Evolutionary conservation across 257 asterid genomes (phyloP).

Genomic region (Penstemon eatonii): DNA sequence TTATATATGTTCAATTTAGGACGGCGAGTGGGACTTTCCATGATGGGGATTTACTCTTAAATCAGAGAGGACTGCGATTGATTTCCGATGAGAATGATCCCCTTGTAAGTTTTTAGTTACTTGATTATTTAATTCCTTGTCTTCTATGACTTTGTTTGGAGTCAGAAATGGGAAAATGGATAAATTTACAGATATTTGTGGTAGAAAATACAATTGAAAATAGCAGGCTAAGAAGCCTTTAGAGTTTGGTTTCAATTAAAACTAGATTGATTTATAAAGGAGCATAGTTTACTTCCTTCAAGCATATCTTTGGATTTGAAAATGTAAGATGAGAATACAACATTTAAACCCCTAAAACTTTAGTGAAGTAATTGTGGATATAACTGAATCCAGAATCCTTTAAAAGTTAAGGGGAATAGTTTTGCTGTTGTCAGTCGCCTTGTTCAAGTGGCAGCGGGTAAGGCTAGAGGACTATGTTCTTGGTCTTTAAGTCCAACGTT

Average conservation of each 20-base stretch:
- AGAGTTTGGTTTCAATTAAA: no score
- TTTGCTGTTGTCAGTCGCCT: not conserved
- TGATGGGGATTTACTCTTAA: slow-evolving; percentile 82
- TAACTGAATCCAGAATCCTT: not conserved
- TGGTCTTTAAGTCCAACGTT: slow-evolving; percentile 6
- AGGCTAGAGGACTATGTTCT: not conserved
- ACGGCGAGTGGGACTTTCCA: slow-evolving; percentile 97
- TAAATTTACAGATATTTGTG: no score
- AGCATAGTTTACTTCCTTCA: not conserved
- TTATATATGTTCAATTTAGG: slow-evolving; percentile 43
- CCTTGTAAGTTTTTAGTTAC: slow-evolving; percentile 36
- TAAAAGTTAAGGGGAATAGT: not conserved
- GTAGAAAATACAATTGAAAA: no score
- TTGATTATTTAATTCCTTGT: not conserved
- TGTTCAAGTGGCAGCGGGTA: not conserved
- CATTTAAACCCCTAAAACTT: slow-evolving; percentile 7
- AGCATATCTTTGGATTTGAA: not conserved
- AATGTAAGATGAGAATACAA: not conserved
- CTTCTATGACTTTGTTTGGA: no score
- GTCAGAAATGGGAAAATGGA: no score
- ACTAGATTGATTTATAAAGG: not conserved
- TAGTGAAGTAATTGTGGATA: not conserved
- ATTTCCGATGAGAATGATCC: slow-evolving; percentile 69
- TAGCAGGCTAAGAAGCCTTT: no score
- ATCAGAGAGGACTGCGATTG: slow-evolving; percentile 79